These are phyloP conservation scores for Davidsoniella neocaledoniae DNA, from an alignment of 2,329 filamentous ascomycete genomes.

Conservation along the genomic window DNA sequence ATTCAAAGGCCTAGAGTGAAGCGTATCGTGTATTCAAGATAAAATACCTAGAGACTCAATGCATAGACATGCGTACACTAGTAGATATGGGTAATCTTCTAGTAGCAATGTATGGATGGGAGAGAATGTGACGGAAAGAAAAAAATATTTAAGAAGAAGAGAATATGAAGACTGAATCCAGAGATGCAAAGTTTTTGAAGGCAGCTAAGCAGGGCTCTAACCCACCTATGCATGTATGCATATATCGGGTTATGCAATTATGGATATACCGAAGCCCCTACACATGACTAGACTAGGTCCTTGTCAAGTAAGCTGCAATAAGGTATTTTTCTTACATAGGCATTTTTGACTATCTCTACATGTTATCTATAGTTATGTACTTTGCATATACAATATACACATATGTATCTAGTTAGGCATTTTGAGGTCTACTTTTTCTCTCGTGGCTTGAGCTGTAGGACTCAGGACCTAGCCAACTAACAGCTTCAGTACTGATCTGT, in stretches of 20 bases:
- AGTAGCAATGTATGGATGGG: not conserved
- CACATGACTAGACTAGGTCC: not conserved
- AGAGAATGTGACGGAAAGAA: not conserved
- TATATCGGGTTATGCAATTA: not conserved
- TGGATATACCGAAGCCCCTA: not conserved
- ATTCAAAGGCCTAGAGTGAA: not conserved
- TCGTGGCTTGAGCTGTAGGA: no score
- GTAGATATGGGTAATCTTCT: not conserved
- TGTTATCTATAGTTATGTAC: no score
- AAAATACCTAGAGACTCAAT: not conserved
- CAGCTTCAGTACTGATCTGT: no score
- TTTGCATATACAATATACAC: no score
- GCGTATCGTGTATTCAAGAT: no score
- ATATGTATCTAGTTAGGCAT: no score
- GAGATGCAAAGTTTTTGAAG: conserved; percentile 7
- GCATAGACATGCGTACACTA: not conserved
- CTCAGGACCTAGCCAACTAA: no score
- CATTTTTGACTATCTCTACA: no score
- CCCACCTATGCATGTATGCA: conserved; percentile 2
- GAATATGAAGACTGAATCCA: not conserved
- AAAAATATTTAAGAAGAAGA: not conserved
- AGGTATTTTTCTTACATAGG: no score
- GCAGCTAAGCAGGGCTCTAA: conserved; percentile 3
- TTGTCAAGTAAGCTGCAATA: no score
- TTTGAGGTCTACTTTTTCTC: no score